Base-by-base conservation (phyloP, 192 early-diverging fungal species). In the Podila minutissima region DNA sequence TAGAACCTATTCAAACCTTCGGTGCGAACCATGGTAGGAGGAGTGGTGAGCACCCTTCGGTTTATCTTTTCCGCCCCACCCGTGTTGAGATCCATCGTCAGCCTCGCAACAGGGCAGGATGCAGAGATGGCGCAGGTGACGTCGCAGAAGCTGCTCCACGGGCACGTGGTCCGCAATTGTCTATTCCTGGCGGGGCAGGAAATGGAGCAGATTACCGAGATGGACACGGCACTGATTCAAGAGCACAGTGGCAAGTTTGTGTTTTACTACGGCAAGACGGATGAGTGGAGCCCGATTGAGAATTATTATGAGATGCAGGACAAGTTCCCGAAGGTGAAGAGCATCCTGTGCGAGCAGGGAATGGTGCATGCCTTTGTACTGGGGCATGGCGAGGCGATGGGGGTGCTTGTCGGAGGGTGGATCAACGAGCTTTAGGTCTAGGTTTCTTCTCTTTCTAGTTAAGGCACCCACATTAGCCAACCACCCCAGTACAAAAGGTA, bases 351-450 rank as follows among this genome's bases (percentile, higher is more conserved):
- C 77, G 82, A 89, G n/a, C 85, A 90, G 24, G 88, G 89, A 22
- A 82, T 94, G 38, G 90, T 92, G 50, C 95, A 97, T 85, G 92
- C 94, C 46, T 97, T 97, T 84, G 92, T 95, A 26, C 48, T 94
- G 28, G 86, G 87, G 59, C 83, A 87, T 69, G 77, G 83, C 58
- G 83, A 88, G 29, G 67, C 79, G 33, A 87, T 89, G 77, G 77
- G 77, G 13, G 32, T 73, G 5, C 61, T 73, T 50, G 77, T 81
- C 7, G 77, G 77, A 12, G 66, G 57, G 3, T 81, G 77, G 77
- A 73, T 81, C 59, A 72, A 73, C 32, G 77, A 81, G 53, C 53
- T 55, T 53, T 33, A 33, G n/a, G 22, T 53, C 51, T 53, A 15
- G 17, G 51, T 8, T 22, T 20, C 7, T 19, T 22, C 5, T 53